Conservation (phyloP, 2,329 filamentous ascomycete genomes). For the Onygena corvina region DNA sequence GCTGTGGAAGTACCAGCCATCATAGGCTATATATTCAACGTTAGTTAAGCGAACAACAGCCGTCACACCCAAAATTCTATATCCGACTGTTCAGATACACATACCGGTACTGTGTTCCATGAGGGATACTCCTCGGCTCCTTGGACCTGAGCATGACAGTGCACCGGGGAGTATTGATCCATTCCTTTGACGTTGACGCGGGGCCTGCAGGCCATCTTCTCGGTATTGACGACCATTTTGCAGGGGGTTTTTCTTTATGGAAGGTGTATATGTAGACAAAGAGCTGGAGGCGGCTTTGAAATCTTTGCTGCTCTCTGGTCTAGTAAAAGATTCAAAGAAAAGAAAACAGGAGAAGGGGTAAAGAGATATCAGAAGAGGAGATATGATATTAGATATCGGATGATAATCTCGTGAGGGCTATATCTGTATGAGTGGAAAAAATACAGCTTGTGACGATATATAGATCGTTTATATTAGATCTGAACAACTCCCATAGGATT, state of each 20-base stretch:
- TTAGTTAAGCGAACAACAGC: background rate
- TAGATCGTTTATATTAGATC: no score
- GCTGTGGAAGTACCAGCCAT: background rate
- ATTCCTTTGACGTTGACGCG: conserved; percentile 3
- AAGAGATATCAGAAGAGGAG: no score
- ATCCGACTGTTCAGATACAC: conserved; percentile 7
- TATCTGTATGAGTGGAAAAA: background rate
- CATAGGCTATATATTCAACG: background rate
- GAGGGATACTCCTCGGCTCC: conserved; percentile 6
- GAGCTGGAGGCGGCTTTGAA: no score
- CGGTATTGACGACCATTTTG: conserved; percentile 6
- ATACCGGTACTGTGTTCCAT: conserved; percentile 10
- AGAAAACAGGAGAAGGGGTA: background rate
- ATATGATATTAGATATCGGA: no score
- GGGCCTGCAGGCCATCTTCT: conserved; percentile 4
- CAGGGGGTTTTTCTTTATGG: background rate
- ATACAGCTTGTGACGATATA: no score
- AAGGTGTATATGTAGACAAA: background rate
- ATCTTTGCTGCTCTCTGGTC: conserved; percentile 1
- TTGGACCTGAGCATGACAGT: background rate
- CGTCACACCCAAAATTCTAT: conserved; percentile 3
- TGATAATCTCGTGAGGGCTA: no score
- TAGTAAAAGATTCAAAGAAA: background rate
- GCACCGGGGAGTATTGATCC: background rate
- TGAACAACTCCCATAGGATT: no score